phyloP scores from a whole-genome alignment of 768 basidiomycete genomes.

The Pholiota conissans region DNA sequence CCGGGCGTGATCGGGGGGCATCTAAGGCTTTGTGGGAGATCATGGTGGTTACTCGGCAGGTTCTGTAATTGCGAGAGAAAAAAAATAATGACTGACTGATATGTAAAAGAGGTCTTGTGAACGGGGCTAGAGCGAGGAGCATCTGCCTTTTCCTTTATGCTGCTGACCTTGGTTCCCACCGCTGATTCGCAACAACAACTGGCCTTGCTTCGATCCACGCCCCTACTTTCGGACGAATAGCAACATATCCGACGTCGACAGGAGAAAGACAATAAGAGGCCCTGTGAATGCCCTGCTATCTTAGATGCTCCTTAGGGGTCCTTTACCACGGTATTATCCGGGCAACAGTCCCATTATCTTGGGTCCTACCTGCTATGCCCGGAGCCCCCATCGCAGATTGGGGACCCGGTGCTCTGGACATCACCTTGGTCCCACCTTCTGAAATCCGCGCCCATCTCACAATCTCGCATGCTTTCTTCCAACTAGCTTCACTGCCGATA shows the following conservation, averaged over 20 bases:
- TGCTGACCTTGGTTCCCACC: constrained; percentile 33
- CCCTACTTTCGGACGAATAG: constrained; percentile 32
- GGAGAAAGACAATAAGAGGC: constrained; percentile 32
- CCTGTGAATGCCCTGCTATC: constrained; percentile 27
- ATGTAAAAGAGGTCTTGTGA: constrained; percentile 16
- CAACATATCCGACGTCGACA: constrained; percentile 35
- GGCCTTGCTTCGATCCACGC: constrained; percentile 28
- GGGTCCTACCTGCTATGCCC: constrained; percentile 14
- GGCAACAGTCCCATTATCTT: constrained; percentile 14
- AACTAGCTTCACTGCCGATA: constrained; percentile 10
- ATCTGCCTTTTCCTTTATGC: constrained; percentile 36
- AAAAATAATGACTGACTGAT: constrained; percentile 23
- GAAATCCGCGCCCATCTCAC: constrained; percentile 2
- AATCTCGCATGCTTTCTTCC: constrained; percentile 6
- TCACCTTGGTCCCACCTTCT: constrained; percentile 3
- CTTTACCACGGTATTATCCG: constrained; percentile 23
- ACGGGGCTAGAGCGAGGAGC: constrained; percentile 26
- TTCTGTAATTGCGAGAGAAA: no score
- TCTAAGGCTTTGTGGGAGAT: constrained; percentile 22
- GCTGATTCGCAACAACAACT: constrained; percentile 22
- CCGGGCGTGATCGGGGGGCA: constrained; percentile 34
- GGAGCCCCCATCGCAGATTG: constrained; percentile 17
- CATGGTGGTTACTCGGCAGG: constrained; percentile 17
- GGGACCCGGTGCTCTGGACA: constrained; percentile 14
- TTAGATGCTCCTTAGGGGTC: constrained; percentile 19